These are phyloP conservation scores for Asterophora parasitica DNA, from an alignment of 768 basidiomycete genomes.

Conservation along the genomic window DNA sequence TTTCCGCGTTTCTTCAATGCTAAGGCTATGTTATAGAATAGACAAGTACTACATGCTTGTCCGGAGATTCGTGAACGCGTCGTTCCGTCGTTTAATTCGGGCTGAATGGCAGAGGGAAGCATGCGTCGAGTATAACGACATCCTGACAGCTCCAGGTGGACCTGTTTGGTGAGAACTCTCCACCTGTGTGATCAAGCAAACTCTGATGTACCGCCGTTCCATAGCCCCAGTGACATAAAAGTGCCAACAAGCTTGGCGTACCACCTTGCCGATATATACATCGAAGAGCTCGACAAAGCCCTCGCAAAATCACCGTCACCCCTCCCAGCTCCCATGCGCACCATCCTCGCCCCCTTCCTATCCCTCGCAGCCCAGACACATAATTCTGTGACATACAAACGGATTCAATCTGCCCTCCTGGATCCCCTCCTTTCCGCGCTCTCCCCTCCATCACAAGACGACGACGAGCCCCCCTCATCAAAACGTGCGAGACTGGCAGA, in stretches of 20 bases:
- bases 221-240: constrained; percentile 63
- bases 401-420: constrained; percentile 64
- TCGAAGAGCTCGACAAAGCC: constrained; percentile 83
- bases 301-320: constrained; percentile 44
- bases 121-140: constrained; percentile 60
- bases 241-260: constrained; percentile 77
- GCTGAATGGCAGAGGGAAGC: constrained; percentile 57
- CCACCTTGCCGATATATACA: constrained; percentile 85
- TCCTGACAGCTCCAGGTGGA: constrained; percentile 64
- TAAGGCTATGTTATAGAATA: constrained; percentile 47
- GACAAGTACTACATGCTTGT: constrained; percentile 98
- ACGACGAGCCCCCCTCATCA: constrained; percentile 36
- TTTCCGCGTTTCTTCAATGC: background rate
- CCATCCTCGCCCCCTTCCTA: constrained; percentile 67
- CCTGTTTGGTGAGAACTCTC: constrained; percentile 66
- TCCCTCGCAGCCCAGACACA: constrained; percentile 64
- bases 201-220: background rate
- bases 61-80: constrained; percentile 79
- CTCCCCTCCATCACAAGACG: constrained; percentile 28
- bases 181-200: background rate
- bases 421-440: constrained; percentile 64
- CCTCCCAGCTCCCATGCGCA: constrained; percentile 30
- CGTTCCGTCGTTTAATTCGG: constrained; percentile 75
- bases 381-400: constrained; percentile 61
- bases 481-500: constrained; percentile 42